These are phyloP conservation scores for Pulveroboletus frians DNA, from an alignment of 768 basidiomycete genomes.

Conservation along the genomic window DNA sequence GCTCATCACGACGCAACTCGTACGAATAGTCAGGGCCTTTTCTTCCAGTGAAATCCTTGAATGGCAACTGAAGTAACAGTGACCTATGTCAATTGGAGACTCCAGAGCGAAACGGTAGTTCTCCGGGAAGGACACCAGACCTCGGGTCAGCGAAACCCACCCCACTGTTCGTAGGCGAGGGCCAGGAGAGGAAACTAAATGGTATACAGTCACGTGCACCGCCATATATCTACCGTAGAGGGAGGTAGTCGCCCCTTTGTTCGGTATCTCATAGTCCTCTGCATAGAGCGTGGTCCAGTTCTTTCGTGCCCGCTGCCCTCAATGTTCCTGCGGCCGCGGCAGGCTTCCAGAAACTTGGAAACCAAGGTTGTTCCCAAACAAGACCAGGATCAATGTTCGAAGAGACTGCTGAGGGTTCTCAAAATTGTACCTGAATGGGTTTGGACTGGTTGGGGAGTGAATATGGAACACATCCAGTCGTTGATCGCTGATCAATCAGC, in stretches of 20 bases:
- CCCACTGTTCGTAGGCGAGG: constrained; percentile 39
- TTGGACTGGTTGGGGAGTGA: background rate
- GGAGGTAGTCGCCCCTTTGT: no score
- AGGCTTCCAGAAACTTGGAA: constrained; percentile 53
- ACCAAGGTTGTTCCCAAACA: constrained; percentile 51
- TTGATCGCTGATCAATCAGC: no score
- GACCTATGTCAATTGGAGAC: constrained; percentile 33
- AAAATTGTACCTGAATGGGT: constrained; percentile 33
- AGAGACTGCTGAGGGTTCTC: no score
- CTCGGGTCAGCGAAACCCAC: constrained; percentile 33
- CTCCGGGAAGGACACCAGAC: constrained; percentile 1
- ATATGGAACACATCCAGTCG: no score
- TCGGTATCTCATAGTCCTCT: no score
- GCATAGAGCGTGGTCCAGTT: no score
- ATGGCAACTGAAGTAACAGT: constrained; percentile 61
- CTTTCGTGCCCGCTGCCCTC: no score
- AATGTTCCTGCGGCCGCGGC: no score
- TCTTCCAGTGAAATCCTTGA: constrained; percentile 65
- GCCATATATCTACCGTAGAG: no score
- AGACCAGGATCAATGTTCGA: constrained; percentile 47
- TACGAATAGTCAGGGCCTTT: constrained; percentile 65
- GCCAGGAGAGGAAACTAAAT: no score
- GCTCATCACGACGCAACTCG: constrained; percentile 7
- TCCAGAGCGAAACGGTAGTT: constrained; percentile 11
- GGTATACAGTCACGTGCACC: constrained; percentile 38